Conservation (phyloP, 768 basidiomycete genomes). For the Trametes cinnabarina region DNA sequence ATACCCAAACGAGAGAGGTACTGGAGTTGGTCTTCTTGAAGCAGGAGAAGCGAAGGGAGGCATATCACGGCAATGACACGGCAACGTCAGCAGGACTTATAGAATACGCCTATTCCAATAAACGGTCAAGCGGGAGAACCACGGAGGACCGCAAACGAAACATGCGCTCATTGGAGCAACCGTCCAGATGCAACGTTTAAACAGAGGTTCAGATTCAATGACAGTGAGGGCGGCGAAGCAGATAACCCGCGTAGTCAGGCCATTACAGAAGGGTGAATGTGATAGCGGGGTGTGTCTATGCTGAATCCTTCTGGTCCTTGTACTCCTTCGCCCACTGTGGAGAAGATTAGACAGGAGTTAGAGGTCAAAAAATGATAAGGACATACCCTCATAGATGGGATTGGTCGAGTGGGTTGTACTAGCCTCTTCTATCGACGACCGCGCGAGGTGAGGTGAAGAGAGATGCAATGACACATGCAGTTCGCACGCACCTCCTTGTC, state of each 20-base stretch:
- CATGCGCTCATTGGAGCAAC: too few species aligned
- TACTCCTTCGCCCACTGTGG: slow-evolving; percentile 53
- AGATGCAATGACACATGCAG: not conserved
- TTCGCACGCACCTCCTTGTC: slow-evolving; percentile 65
- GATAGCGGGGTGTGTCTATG: not conserved
- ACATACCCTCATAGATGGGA: slow-evolving; percentile 78
- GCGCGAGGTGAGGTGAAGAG: not conserved
- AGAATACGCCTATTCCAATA: too few species aligned
- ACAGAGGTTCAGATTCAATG: too few species aligned
- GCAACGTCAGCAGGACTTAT: not conserved
- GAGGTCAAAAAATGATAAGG: not conserved
- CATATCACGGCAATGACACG: slow-evolving; percentile 4
- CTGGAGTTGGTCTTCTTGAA: not conserved
- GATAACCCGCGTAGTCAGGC: too few species aligned
- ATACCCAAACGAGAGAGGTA: not conserved
- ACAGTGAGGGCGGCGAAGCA: too few species aligned
- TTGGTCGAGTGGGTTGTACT: slow-evolving; percentile 59
- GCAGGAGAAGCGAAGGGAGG: not conserved
- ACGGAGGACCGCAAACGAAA: not conserved
- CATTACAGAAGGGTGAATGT: not conserved
- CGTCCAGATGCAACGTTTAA: not conserved
- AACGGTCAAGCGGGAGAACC: not conserved
- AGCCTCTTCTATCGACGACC: slow-evolving; percentile 47
- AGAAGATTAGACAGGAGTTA: not conserved
- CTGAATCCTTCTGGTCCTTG: slow-evolving; percentile 29